Percentiles rank a stretch among this genome's conserved stretches.
Evolutionary conservation across 257 asterid species (phyloP).

Genomic region (Solanum piurae): DNA sequence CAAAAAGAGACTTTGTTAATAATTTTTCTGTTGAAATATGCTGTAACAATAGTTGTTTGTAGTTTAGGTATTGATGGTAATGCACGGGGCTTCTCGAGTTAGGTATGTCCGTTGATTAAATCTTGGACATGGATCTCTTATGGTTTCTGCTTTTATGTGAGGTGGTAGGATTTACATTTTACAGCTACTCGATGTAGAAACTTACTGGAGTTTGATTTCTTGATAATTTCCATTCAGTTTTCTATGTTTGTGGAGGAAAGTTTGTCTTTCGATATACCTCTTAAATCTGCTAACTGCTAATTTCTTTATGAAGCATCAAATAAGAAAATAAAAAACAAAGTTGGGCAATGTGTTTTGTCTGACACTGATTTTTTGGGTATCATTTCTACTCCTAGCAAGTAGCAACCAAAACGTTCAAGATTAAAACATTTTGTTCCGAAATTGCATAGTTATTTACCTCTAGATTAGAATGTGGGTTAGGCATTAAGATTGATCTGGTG

Average conservation of each 20-base stretch:
- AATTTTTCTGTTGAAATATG: not conserved
- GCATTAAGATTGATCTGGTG: not conserved
- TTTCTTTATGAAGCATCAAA: not conserved
- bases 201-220: not conserved
- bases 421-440: not conserved
- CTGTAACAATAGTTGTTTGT: not conserved
- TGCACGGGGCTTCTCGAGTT: not conserved
- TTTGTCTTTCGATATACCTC: not conserved
- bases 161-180: not conserved
- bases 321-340: not conserved
- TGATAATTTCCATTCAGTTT: not conserved
- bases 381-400: not conserved
- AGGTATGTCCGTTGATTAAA: not conserved
- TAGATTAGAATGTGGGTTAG: not conserved
- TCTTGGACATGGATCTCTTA: not conserved
- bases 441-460: not conserved
- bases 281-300: not conserved
- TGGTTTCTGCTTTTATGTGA: not conserved
- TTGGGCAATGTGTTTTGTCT: not conserved
- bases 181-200: not conserved
- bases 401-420: not conserved
- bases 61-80: not conserved
- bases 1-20: not conserved
- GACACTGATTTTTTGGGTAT: not conserved
- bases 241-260: not conserved